Conservation (phyloP, 441 rosid species). For the Mallotus japonicus region DNA sequence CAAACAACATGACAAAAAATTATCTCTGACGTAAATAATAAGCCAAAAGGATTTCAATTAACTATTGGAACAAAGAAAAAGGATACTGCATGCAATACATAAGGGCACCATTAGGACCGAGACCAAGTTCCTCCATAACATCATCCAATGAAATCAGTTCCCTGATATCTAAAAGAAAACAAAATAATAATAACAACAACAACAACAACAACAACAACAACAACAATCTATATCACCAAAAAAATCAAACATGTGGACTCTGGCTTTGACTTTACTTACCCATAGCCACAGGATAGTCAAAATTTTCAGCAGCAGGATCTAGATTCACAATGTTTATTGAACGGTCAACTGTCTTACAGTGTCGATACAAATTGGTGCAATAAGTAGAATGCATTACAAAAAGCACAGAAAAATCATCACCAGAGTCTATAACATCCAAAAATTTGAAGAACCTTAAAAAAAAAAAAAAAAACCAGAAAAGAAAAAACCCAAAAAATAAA, state of each 20-base stretch:
- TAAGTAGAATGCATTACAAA: slow-evolving; percentile 65
- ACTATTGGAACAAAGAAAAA: slow-evolving; percentile 16
- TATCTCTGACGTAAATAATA: background rate
- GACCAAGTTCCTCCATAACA: slow-evolving; percentile 88
- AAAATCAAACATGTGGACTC: slow-evolving; percentile 4
- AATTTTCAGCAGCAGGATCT: slow-evolving; percentile 91
- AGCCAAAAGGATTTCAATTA: background rate
- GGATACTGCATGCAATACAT: slow-evolving; percentile 84
- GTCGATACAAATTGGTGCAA: slow-evolving; percentile 68
- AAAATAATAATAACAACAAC: background rate
- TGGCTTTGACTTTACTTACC: slow-evolving; percentile 34
- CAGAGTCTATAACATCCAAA: no score
- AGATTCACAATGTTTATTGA: slow-evolving; percentile 71
- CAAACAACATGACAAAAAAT: background rate
- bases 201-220: no score
- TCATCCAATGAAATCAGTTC: slow-evolving; percentile 82
- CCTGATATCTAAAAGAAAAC: slow-evolving; percentile 54
- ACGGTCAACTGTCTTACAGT: slow-evolving; percentile 61
- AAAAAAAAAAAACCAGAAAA: background rate
- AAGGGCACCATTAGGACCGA: slow-evolving; percentile 91
- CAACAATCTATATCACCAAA: background rate
- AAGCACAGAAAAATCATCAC: background rate
- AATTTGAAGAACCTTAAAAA: background rate
- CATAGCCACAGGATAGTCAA: slow-evolving; percentile 84
- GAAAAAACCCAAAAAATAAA: background rate